Evolutionary conservation across 2,329 filamentous ascomycete genomes (phyloP).

Genomic region (Cryphonectria naterciae): DNA sequence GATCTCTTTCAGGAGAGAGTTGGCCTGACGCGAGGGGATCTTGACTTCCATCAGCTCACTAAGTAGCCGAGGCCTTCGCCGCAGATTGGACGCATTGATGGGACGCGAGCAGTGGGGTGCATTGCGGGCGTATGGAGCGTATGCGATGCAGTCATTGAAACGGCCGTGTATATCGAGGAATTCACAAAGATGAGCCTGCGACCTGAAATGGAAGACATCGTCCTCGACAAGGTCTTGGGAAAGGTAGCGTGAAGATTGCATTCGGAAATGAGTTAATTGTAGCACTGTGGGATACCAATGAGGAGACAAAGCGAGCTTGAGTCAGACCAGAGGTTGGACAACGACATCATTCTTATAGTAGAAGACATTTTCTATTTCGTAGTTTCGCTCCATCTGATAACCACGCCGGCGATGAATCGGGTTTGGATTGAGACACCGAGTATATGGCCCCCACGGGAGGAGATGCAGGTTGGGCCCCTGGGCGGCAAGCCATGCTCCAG

Average conservation of each 20-base stretch:
- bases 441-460: neutral
- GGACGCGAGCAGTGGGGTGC: neutral
- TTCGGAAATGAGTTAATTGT: neutral
- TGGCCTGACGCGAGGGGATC: conserved; percentile 4
- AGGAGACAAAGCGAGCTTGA: neutral
- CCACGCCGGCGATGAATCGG: neutral
- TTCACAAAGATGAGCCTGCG: neutral
- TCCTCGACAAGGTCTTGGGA: neutral
- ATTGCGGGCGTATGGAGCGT: conserved; percentile 5
- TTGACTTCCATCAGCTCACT: neutral
- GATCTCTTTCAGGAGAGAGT: neutral
- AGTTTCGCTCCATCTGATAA: neutral
- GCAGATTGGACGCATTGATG: neutral
- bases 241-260: conserved; percentile 3
- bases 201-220: conserved; percentile 6
- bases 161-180: conserved; percentile 9
- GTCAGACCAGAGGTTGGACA: neutral
- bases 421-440: neutral
- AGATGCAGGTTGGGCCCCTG: conserved; percentile 8
- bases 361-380: neutral
- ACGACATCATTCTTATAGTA: neutral
- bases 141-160: conserved; percentile 1
- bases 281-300: neutral
- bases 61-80: neutral
- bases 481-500: neutral